Conservation (phyloP, 2,329 filamentous ascomycete genomes). For the Stagonosporopsis vannaccii region DNA sequence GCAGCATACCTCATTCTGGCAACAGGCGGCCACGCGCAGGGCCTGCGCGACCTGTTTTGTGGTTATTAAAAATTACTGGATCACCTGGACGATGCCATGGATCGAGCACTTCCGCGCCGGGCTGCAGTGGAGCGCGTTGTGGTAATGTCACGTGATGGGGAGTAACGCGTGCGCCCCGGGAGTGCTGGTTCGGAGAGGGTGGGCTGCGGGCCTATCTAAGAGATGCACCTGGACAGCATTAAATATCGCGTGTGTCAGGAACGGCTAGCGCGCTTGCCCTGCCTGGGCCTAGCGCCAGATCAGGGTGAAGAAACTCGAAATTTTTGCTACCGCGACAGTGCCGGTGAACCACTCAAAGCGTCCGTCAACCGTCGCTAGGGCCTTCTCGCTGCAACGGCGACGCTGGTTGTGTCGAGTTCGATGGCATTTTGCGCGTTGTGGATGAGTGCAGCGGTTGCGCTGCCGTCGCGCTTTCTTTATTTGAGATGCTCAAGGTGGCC, state of each 20-base stretch:
- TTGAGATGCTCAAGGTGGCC: slow-evolving; percentile 27
- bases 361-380: slow-evolving; percentile 10
- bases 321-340: slow-evolving; percentile 37
- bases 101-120: slow-evolving; percentile 16
- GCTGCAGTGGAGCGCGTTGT: slow-evolving; percentile 15
- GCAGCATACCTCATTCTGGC: slow-evolving; percentile 42
- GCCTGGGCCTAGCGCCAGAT: slow-evolving; percentile 28
- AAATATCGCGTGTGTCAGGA: slow-evolving; percentile 32
- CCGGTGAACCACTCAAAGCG: slow-evolving; percentile 24
- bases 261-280: slow-evolving; percentile 27
- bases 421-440: slow-evolving; percentile 9
- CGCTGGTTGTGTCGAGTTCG: slow-evolving; percentile 1
- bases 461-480: slow-evolving; percentile 24
- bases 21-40: slow-evolving; percentile 13
- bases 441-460: slow-evolving; percentile 9
- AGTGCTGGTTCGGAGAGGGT: slow-evolving; percentile 39
- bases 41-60: slow-evolving; percentile 19
- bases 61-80: slow-evolving; percentile 38
- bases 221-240: slow-evolving; percentile 32
- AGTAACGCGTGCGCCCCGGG: slow-evolving; percentile 36
- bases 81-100: slow-evolving; percentile 34
- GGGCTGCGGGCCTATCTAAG: slow-evolving; percentile 42
- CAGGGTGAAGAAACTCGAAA: slow-evolving; percentile 39
- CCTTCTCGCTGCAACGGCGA: slow-evolving; percentile 1
- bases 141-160: slow-evolving; percentile 33